A percentile compares a stretch with the other conserved stretches of the same genome.
Evolutionary conservation across 2,329 filamentous ascomycete species (phyloP).

Genomic region (Phoma herbarum): DNA sequence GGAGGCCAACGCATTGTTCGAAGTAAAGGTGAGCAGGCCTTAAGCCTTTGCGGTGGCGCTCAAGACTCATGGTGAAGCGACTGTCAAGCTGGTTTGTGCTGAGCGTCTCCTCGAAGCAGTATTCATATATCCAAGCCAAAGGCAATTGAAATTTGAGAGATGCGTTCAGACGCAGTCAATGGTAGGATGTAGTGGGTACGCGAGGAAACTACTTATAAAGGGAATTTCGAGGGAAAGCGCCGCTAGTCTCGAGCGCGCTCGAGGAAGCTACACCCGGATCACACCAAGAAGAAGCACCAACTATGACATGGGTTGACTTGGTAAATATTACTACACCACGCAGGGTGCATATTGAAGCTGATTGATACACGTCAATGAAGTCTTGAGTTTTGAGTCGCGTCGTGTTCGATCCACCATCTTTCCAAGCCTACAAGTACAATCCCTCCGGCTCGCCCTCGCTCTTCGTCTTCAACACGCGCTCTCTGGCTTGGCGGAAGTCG

Average conservation of each 20-base stretch:
- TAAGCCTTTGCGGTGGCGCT: background rate
- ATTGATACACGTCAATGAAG: slow-evolving; percentile 32
- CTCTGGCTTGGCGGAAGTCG: slow-evolving; percentile 90
- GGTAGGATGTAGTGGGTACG: background rate
- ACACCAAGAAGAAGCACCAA: background rate
- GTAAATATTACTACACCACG: slow-evolving; percentile 9
- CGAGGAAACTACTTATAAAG: background rate
- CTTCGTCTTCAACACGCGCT: slow-evolving; percentile 97
- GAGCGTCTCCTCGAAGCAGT: too few species aligned
- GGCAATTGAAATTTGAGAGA: too few species aligned
- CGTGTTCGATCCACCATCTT: background rate
- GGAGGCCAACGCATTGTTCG: background rate
- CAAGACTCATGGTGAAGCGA: background rate
- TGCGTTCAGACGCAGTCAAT: background rate
- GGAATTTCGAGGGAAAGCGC: background rate
- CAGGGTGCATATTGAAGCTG: slow-evolving; percentile 15
- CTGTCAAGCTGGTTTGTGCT: background rate
- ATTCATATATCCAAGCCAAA: too few species aligned
- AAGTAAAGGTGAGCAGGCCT: slow-evolving; percentile 11
- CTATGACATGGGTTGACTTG: background rate
- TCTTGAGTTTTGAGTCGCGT: slow-evolving; percentile 15
- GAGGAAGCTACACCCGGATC: background rate
- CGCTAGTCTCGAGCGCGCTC: background rate
- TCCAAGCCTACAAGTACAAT: slow-evolving; percentile 82
- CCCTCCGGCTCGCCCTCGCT: slow-evolving; percentile 98